phyloP scores from a whole-genome alignment of 2,329 filamentous ascomycete genomes.

The Blumeria hordei region DNA sequence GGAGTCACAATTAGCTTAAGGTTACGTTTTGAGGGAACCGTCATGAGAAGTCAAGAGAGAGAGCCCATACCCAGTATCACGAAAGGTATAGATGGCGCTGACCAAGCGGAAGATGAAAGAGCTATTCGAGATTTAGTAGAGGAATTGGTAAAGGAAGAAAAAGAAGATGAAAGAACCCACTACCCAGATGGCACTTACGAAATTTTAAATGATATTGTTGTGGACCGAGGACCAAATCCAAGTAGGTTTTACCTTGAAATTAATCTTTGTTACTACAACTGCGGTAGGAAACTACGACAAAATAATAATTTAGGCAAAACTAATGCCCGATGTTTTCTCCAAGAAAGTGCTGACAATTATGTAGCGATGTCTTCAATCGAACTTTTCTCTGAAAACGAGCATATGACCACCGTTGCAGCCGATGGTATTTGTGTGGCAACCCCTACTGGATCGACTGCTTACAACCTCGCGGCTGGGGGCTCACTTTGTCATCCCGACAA shows the following conservation, averaged over 20 bases:
- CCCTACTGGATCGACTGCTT: slow-evolving; percentile 82
- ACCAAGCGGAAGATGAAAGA: slow-evolving; percentile 19
- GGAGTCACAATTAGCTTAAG: slow-evolving; percentile 76
- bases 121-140: slow-evolving; percentile 50
- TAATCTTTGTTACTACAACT: neutral
- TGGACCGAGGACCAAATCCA: slow-evolving; percentile 80
- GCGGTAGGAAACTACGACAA: neutral
- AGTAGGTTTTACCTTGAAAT: slow-evolving; percentile 29
- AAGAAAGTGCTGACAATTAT: slow-evolving; percentile 2
- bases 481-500: slow-evolving; percentile 91
- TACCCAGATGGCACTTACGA: slow-evolving; percentile 63
- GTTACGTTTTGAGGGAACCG: slow-evolving; percentile 73
- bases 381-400: slow-evolving; percentile 75
- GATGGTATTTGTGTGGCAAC: slow-evolving; percentile 88
- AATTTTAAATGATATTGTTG: slow-evolving; percentile 90
- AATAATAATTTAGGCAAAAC: neutral
- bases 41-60: slow-evolving; percentile 51
- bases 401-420: slow-evolving; percentile 81
- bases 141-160: slow-evolving; percentile 69
- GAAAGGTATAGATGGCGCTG: slow-evolving; percentile 14
- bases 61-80: slow-evolving; percentile 15
- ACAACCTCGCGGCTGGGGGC: slow-evolving; percentile 87
- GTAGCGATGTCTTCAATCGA: slow-evolving; percentile 76
- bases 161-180: slow-evolving; percentile 66
- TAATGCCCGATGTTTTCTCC: neutral